Evolutionary conservation across 768 basidiomycete species (phyloP).

Genomic region (Brasilioporus rufonigricans): DNA sequence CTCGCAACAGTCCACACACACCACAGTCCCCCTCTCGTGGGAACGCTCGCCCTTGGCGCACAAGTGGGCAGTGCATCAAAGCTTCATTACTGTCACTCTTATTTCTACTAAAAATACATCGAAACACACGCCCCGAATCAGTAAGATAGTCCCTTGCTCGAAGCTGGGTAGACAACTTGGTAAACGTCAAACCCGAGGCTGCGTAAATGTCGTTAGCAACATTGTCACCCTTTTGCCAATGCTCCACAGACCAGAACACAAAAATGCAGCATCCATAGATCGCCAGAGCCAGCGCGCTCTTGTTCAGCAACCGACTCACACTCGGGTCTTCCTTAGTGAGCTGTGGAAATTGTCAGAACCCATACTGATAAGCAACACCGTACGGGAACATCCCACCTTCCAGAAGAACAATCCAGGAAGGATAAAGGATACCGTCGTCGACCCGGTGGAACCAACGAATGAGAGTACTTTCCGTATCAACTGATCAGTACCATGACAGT

Average conservation of each 20-base stretch:
- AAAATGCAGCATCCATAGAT: slow-evolving; percentile 79
- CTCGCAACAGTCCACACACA: not conserved
- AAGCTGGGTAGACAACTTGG: slow-evolving; percentile 44
- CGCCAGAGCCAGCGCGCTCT: slow-evolving; percentile 61
- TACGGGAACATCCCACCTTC: slow-evolving; percentile 53
- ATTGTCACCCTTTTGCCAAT: no score
- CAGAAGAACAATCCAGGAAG: slow-evolving; percentile 92
- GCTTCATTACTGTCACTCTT: slow-evolving; percentile 36
- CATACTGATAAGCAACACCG: not conserved
- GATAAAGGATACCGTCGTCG: slow-evolving; percentile 96
- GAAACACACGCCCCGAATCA: slow-evolving; percentile 1
- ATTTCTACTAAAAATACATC: slow-evolving; percentile 1
- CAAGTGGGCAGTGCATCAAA: slow-evolving; percentile 6
- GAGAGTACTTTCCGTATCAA: slow-evolving; percentile 65
- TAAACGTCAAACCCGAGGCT: slow-evolving; percentile 84
- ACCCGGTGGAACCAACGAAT: slow-evolving; percentile 96
- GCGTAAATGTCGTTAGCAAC: slow-evolving; percentile 8
- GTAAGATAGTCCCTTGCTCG: slow-evolving; percentile 1
- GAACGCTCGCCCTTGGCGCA: slow-evolving; percentile 10
- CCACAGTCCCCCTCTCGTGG: slow-evolving; percentile 22
- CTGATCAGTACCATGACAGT: slow-evolving; percentile 10
- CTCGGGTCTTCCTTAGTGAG: slow-evolving; percentile 67
- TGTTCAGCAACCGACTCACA: slow-evolving; percentile 51
- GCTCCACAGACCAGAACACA: slow-evolving; percentile 76
- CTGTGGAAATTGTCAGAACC: slow-evolving; percentile 34